A percentile compares a stretch with the other conserved stretches of the same genome.
Evolutionary conservation across 345 rosid species (phyloP).

Genomic region (Gossypium thurberi): DNA sequence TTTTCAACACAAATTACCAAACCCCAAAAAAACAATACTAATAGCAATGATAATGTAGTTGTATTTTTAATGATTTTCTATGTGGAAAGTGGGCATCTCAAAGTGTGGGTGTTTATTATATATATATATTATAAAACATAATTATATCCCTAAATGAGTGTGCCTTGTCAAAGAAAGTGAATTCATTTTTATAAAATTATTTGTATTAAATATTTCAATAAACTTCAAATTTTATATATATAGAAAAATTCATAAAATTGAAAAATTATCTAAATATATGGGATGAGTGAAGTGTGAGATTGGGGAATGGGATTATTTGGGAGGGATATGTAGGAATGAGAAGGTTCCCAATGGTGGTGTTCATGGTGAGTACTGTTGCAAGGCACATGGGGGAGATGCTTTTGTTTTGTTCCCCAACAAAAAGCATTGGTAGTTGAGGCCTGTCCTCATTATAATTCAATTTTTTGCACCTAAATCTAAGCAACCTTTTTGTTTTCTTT

Average conservation of each 20-base stretch:
- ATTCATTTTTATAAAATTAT: too few relatives aligned
- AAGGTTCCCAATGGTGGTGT: constrained; percentile 3
- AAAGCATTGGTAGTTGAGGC: neutral
- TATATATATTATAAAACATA: neutral
- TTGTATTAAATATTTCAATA: too few relatives aligned
- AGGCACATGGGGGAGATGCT: neutral
- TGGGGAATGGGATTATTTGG: neutral
- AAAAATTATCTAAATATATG: too few relatives aligned
- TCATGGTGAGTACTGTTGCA: neutral
- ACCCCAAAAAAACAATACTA: neutral
- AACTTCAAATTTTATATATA: too few relatives aligned
- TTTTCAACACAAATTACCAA: neutral
- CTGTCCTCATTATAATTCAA: neutral
- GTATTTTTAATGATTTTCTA: neutral
- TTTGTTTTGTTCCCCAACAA: constrained; percentile 3
- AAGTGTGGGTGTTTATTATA: neutral
- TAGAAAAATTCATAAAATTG: too few relatives aligned
- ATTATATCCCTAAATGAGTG: neutral
- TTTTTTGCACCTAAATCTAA: constrained; percentile 1
- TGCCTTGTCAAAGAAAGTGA: neutral
- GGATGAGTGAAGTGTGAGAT: neutral
- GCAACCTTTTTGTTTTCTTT: too few relatives aligned
- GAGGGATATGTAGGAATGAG: neutral
- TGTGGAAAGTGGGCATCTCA: neutral
- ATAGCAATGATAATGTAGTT: neutral